Percentiles rank a stretch among this genome's conserved stretches.
Evolutionary conservation across 768 basidiomycete species (phyloP).

Genomic region (Tylopilus rubrobrunneus): DNA sequence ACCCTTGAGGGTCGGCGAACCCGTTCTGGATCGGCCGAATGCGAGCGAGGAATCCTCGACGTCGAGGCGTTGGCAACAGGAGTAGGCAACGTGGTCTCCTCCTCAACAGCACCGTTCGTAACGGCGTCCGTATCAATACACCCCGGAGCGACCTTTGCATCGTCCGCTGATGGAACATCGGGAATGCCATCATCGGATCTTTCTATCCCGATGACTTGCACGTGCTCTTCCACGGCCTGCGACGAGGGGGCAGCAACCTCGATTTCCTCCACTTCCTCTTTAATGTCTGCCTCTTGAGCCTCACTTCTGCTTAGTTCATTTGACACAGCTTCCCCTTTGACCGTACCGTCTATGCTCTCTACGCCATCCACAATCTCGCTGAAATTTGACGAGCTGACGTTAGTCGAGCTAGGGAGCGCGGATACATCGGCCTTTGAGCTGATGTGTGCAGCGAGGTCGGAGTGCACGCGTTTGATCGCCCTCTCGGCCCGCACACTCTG

Average conservation of each 20-base stretch:
- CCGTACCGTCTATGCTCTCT: conserved; percentile 29
- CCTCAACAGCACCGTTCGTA: conserved; percentile 23
- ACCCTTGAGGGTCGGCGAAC: conserved; percentile 54
- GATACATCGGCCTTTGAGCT: conserved; percentile 34
- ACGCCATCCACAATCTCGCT: conserved; percentile 30
- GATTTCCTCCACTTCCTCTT: conserved; percentile 28
- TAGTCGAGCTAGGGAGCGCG: conserved; percentile 18
- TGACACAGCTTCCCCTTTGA: conserved; percentile 20
- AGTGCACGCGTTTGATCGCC: conserved; percentile 83
- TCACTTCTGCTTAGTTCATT: conserved; percentile 16
- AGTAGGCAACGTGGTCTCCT: conserved; percentile 33
- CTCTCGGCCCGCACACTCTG: conserved; percentile 84
- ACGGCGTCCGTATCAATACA: conserved; percentile 21
- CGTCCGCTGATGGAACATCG: conserved; percentile 10
- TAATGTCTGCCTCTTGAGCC: conserved; percentile 21
- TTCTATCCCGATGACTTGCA: conserved; percentile 20
- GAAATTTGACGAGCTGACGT: conserved; percentile 29
- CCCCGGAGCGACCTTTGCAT: conserved; percentile 5
- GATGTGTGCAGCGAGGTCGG: conserved; percentile 75
- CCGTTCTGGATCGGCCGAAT: conserved; percentile 76
- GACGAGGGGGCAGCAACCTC: conserved; percentile 2
- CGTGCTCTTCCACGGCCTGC: conserved; percentile 4
- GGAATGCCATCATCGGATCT: conserved; percentile 19
- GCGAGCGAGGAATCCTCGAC: conserved; percentile 66
- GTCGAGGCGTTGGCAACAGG: conserved; percentile 35